A percentile compares a stretch with the other conserved stretches of the same genome.
Conservation (phyloP, 352 stramenopile genomes). For the Phytophthora pluvialis region DNA sequence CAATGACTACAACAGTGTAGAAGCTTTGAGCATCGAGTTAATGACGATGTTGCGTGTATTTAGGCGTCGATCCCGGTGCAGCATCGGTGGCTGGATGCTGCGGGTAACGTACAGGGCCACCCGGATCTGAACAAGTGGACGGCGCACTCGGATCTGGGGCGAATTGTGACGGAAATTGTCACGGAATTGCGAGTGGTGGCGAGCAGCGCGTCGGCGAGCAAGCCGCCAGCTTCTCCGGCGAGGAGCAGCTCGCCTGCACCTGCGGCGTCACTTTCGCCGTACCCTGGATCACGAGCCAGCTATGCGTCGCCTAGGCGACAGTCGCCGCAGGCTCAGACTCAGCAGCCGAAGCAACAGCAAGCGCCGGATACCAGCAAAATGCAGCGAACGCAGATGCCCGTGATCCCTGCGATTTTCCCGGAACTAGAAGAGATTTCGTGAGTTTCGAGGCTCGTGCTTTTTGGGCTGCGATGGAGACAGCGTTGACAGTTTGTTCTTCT, state of each 20-base stretch:
- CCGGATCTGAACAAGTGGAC: slow-evolving; percentile 83
- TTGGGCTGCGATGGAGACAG: not conserved
- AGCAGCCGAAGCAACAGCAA: slow-evolving; percentile 43
- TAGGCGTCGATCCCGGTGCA: slow-evolving; percentile 76
- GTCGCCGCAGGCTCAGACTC: slow-evolving; percentile 41
- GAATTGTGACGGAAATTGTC: slow-evolving; percentile 81
- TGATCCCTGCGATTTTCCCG: slow-evolving; percentile 74
- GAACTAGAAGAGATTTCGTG: slow-evolving; percentile 84
- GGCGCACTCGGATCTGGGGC: slow-evolving; percentile 81
- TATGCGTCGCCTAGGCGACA: slow-evolving; percentile 39
- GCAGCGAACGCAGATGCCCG: slow-evolving; percentile 76
- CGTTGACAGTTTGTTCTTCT: slow-evolving; percentile 11
- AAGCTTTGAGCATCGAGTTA: not conserved
- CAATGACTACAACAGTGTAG: not conserved
- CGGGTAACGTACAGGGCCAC: slow-evolving; percentile 73
- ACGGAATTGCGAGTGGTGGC: slow-evolving; percentile 51
- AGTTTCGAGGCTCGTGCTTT: slow-evolving; percentile 19
- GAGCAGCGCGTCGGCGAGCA: slow-evolving; percentile 22
- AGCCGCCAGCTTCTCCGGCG: slow-evolving; percentile 31
- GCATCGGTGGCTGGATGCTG: slow-evolving; percentile 76
- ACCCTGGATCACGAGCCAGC: slow-evolving; percentile 31
- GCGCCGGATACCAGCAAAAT: slow-evolving; percentile 43
- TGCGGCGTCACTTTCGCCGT: slow-evolving; percentile 25
- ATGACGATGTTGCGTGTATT: not conserved
- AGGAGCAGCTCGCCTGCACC: slow-evolving; percentile 23